Evolutionary conservation across 1,284 basidiomycete genomes (phyloP).

Genomic region (Leccinum laetum): DNA sequence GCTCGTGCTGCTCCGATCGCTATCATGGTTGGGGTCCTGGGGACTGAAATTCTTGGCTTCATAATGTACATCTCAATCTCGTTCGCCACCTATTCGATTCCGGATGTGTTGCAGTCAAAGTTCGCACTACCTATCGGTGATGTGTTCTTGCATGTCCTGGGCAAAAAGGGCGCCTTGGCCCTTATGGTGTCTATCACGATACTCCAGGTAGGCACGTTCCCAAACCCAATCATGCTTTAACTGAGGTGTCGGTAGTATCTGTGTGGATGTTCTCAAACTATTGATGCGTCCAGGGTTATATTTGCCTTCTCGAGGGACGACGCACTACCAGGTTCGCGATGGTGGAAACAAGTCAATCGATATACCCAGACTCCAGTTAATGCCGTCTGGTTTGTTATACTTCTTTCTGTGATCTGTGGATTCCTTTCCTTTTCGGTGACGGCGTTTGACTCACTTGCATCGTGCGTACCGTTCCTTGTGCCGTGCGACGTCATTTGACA

Average conservation of each 20-base stretch:
- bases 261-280: constrained; percentile 65
- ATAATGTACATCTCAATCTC: constrained; percentile 60
- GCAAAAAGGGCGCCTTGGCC: constrained; percentile 61
- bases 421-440: constrained; percentile 60
- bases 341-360: constrained; percentile 58
- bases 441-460: constrained; percentile 59
- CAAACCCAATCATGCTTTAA: not conserved
- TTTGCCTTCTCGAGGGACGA: constrained; percentile 74
- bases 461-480: constrained; percentile 40
- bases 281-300: constrained; percentile 73
- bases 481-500: not conserved
- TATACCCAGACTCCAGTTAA: constrained; percentile 63
- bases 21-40: constrained; percentile 61
- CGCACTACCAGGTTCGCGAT: constrained; percentile 63
- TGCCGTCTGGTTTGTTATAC: constrained; percentile 68
- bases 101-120: constrained; percentile 42
- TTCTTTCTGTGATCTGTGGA: constrained; percentile 53
- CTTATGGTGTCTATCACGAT: constrained; percentile 66
- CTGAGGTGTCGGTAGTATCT: constrained; percentile 9
- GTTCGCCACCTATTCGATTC: constrained; percentile 57
- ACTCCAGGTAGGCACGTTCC: constrained; percentile 48
- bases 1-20: constrained; percentile 70
- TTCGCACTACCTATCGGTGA: constrained; percentile 69
- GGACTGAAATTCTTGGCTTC: constrained; percentile 62
- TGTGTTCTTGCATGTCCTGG: constrained; percentile 58